Percentiles rank a stretch among this genome's conserved stretches.
Evolutionary conservation across 345 rosid genomes (phyloP).

Genomic region (Eucalyptus marginata): DNA sequence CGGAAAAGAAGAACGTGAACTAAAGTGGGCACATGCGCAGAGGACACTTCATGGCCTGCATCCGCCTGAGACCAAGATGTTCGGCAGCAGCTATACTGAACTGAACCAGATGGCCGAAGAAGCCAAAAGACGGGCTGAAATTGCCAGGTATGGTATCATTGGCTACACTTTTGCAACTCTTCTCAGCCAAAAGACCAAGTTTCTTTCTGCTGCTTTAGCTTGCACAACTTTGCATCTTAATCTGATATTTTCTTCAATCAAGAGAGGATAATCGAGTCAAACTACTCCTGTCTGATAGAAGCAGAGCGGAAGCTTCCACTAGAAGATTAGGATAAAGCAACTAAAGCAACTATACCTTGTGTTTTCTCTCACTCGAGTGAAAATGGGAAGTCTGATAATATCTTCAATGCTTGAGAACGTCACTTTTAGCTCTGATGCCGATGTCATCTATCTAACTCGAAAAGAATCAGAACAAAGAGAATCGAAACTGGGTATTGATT

Average conservation of each 20-base stretch:
- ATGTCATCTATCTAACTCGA: background rate
- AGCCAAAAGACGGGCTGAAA: background rate
- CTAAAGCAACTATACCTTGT: background rate
- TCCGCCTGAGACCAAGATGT: background rate
- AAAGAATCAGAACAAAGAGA: background rate
- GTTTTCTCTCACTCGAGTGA: background rate
- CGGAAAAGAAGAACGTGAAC: slow-evolving; percentile 31
- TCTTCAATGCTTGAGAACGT: background rate
- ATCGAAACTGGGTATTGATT: background rate
- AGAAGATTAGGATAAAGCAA: background rate
- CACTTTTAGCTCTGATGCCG: background rate
- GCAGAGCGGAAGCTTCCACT: background rate
- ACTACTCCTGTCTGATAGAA: background rate
- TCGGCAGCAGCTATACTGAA: background rate
- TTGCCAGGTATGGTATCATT: background rate
- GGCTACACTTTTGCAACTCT: background rate
- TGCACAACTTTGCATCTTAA: background rate
- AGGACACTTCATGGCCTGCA: slow-evolving; percentile 32
- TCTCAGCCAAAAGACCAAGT: background rate
- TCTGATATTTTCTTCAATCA: background rate
- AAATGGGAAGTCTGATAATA: background rate
- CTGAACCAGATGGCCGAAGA: background rate
- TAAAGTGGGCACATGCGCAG: slow-evolving; percentile 32
- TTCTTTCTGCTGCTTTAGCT: background rate
- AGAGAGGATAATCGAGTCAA: background rate